Evolutionary conservation across 1,284 basidiomycete genomes (phyloP).

Genomic region (Naganishia sp.): DNA sequence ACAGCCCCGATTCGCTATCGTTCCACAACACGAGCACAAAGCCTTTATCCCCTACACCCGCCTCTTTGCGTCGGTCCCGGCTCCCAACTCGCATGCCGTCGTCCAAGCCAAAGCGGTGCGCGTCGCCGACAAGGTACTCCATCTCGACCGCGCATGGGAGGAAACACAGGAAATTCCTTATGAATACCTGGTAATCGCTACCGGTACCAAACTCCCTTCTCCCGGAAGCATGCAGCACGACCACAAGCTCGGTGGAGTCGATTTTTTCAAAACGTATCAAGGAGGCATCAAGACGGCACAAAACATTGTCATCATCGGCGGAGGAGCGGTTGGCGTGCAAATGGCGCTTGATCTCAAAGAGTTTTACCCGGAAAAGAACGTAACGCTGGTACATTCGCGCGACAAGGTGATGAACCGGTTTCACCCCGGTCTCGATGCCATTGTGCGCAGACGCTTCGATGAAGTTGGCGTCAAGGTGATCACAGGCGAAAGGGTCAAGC

Average conservation of each 20-base stretch:
- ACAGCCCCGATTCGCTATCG: constrained; percentile 62
- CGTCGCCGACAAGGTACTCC: constrained; percentile 24
- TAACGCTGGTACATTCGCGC: constrained; percentile 71
- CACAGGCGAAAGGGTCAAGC: constrained; percentile 51
- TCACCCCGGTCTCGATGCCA: constrained; percentile 60
- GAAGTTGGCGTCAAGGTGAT: constrained; percentile 54
- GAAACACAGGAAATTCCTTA: constrained; percentile 36
- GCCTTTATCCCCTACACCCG: constrained; percentile 60
- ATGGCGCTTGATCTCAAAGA: constrained; percentile 70
- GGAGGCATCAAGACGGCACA: constrained; percentile 36
- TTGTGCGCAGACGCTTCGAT: constrained; percentile 46
- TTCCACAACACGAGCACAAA: constrained; percentile 71
- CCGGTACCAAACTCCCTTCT: constrained; percentile 41
- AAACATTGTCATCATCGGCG: constrained; percentile 49
- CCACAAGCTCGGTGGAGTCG: constrained; percentile 35
- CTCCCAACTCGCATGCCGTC: constrained; percentile 27
- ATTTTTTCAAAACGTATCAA: constrained; percentile 38
- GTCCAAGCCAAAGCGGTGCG: constrained; percentile 32
- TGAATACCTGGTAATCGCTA: constrained; percentile 48
- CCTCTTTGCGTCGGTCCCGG: constrained; percentile 25
- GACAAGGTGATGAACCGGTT: constrained; percentile 63
- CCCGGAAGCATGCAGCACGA: constrained; percentile 44
- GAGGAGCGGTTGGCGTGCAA: constrained; percentile 57
- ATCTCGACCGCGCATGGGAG: constrained; percentile 35
- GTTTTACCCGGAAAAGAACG: constrained; percentile 61